A percentile compares a stretch with the other conserved stretches of the same genome.
These are phyloP conservation scores for Persicaria tinctoria DNA, from an alignment of 148 eudicot species.

Conservation along the genomic window DNA sequence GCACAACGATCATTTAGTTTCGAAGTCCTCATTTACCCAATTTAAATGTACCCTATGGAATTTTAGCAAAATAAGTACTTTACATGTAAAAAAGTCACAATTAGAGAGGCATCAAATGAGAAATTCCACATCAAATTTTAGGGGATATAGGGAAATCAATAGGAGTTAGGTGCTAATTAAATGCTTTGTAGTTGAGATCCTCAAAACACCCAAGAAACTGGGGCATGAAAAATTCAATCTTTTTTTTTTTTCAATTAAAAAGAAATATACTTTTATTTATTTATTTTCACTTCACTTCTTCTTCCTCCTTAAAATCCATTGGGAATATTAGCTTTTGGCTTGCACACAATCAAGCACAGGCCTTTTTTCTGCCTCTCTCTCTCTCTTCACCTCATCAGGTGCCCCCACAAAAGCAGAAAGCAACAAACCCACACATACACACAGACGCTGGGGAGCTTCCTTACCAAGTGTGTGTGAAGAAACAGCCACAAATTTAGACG, in stretches of 20 bases:
- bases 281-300: neutral
- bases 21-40: too few species aligned
- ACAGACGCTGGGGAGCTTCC: conserved; percentile 9
- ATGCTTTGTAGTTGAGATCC: conserved; percentile 13
- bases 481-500: neutral
- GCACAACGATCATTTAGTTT: too few species aligned
- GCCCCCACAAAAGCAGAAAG: conserved; percentile 7
- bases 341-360: neutral
- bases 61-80: too few species aligned
- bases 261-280: too few species aligned
- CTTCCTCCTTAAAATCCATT: conserved; percentile 3
- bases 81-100: too few species aligned
- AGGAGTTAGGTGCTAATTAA: conserved; percentile 4
- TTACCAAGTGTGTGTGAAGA: conserved; percentile 1
- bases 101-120: too few species aligned
- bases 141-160: neutral
- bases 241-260: too few species aligned
- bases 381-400: neutral
- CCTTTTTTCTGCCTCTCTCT: neutral
- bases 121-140: too few species aligned
- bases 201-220: neutral
- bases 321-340: neutral
- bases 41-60: too few species aligned
- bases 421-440: conserved; percentile 5
- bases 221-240: neutral